Evolutionary conservation across 2,329 filamentous ascomycete genomes (phyloP), one percentile per base, ranked within the genome.

Genomic region (Beauveria rudraprayagi): DNA sequence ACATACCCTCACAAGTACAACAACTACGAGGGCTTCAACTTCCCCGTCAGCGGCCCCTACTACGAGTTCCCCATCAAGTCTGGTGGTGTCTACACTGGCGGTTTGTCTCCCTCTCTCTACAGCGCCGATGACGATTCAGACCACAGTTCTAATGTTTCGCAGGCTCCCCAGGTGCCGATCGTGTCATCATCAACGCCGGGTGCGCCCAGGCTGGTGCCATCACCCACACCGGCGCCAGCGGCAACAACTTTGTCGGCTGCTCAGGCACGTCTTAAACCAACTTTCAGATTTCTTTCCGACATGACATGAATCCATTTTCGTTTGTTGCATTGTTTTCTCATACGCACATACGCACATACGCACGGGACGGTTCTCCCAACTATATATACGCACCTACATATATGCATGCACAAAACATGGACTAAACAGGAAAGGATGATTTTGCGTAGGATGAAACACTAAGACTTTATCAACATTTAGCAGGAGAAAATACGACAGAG

Each of bases 211-310:
- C 83, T n/a, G 85, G 83, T 46, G 75, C 79, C 48, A 86, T 89
- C 63, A 88, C 86, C 1, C 86, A 89, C 67, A 84, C 81, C 46
- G 85, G 85, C 43, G 85, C 85, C 22, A 82, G 78, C 62, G 82
- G 82, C 14, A 83, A 87, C 68, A 75, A 79, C 70, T 88, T 88
- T 71, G 83, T 87, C 58, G 78, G 75, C 17, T 87, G 84, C 68
- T 67, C 67, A 28, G 70, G 70, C 9, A 72, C 70, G 14, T 66
- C 63, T 48, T 69, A 66, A 60, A 60, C 7, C n/a, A 53, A 16
- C 9, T n/a, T n/a, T 26, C n/a, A 46, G 34, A 26, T 52, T 19
- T 46, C 37, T 24, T 43, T 34, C 26, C 56, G 47, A 34, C 46
- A 52, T 59, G 46, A 22, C 46, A 30, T 44, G 37, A 43, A 44